A percentile compares a stretch with the other conserved stretches of the same genome.
Evolutionary conservation across 2,329 filamentous ascomycete species (phyloP).

Genomic region (Thielaviopsis punctulata): DNA sequence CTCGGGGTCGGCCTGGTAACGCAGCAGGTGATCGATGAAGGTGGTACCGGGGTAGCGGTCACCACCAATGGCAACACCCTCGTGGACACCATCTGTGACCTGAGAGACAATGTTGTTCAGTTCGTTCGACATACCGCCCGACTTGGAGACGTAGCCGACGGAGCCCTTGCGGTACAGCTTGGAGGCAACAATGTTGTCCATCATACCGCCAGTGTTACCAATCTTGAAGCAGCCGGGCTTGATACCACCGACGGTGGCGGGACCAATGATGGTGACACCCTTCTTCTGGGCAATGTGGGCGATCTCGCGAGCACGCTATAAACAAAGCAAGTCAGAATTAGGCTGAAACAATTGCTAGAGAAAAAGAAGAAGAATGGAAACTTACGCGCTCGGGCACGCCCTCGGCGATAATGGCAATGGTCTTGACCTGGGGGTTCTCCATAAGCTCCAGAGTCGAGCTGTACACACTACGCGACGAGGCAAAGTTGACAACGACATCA

Average conservation of each 20-base stretch:
- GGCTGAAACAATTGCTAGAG: background rate
- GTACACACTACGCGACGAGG: constrained; percentile 96
- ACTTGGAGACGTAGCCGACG: constrained; percentile 99
- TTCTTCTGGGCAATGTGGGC: constrained; percentile 94
- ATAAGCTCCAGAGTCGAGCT: constrained; percentile 97
- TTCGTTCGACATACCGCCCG: constrained; percentile 99
- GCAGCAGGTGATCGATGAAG: constrained; percentile 95
- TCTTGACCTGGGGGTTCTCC: constrained; percentile 92
- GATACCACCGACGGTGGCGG: constrained; percentile 96
- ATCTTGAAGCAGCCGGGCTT: constrained; percentile 99
- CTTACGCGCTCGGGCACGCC: constrained; percentile 93
- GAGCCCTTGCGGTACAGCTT: constrained; percentile 99
- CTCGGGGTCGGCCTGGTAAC: constrained; percentile 89
- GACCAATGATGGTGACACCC: constrained; percentile 96
- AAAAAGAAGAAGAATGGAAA: constrained; percentile 14
- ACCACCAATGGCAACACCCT: constrained; percentile 98
- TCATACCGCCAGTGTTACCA: constrained; percentile 99
- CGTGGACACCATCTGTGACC: constrained; percentile 93
- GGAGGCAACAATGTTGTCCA: constrained; percentile 99
- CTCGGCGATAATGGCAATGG: constrained; percentile 98
- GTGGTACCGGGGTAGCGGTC: constrained; percentile 97
- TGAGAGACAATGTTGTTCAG: constrained; percentile 98
- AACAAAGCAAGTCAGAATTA: background rate
- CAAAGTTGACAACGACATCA: constrained; percentile 98
- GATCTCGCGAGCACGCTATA: constrained; percentile 87